Evolutionary conservation across 1,284 basidiomycete genomes (phyloP), one percentile per base, ranked within the genome.

Genomic region (Hymenochaete sp.): DNA sequence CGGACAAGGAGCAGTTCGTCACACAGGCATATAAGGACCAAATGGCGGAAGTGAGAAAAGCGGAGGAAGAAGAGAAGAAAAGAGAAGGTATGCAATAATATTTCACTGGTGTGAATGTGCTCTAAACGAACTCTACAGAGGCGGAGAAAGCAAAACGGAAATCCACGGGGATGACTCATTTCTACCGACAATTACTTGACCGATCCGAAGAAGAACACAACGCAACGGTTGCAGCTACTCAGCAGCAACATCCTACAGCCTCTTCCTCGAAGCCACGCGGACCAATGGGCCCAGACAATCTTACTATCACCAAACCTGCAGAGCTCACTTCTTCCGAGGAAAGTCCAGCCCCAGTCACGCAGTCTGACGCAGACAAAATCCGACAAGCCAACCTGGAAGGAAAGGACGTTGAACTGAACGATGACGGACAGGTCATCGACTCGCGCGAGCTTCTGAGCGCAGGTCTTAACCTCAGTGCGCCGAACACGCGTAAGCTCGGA

Each of bases 1-100:
- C 73, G 38, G 95, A 91, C 67, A 98, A 95, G 68, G 96, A 98
- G 52, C 76, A 82, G 18, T 99, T 98, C 57, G 93, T 98, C 36
- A 99, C 96, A 1, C 89, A 93, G 57, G 93, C 92, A 27, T 99
- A 98, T 67, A 93, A 93, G 63, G 85, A 90, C 51, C 96, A 98
- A 64, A 90, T 96, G 79, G 93, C 79, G 39, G 89, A 95, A 64
- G 80, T 98, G 2, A 72, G 88, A 44, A 75, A 70, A 59, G 91
- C 93, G 1, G 96, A 96, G 61, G 89, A 89, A 58, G 93, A 93
- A 57, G 93, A 97, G 62, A 82, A 77, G 64, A 66, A 71, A 57
- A 73, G 82, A 55, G 90, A 96, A 67, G 93, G 92, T 87, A 56
- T 51, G 76, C 66, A 22, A 47, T 14, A 21, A 13, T 26, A 10